These are phyloP conservation scores for Chytriomyces sp. DNA, from an alignment of 192 early-diverging fungal species.

Conservation along the genomic window DNA sequence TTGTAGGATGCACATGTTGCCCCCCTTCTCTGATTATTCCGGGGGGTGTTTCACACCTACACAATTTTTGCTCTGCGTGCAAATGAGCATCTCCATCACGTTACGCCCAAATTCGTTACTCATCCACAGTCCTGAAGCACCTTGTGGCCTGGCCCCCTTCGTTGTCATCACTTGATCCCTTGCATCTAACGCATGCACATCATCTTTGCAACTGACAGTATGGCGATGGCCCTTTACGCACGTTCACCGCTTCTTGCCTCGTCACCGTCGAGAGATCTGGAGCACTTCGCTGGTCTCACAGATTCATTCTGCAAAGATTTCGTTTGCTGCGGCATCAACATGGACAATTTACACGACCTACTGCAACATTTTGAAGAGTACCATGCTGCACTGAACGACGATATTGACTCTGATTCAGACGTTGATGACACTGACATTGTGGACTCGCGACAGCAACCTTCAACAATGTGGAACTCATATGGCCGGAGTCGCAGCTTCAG, in stretches of 20 bases:
- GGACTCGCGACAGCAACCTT: neutral
- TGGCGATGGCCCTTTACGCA: constrained; percentile 25
- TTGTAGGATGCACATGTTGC: neutral
- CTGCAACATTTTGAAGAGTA: constrained; percentile 96
- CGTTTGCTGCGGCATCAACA: constrained; percentile 88
- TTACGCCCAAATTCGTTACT: neutral
- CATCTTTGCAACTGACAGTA: neutral
- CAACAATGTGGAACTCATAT: constrained; percentile 26
- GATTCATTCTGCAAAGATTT: constrained; percentile 94
- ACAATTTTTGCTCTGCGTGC: too few species aligned
- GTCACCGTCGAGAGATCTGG: constrained; percentile 48
- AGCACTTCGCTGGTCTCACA: constrained; percentile 68
- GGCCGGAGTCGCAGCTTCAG: constrained; percentile 21
- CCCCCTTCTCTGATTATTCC: too few species aligned
- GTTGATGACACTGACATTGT: constrained; percentile 43
- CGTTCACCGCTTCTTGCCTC: constrained; percentile 40
- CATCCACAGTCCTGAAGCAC: neutral
- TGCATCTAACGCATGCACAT: neutral
- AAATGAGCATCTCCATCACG: too few species aligned
- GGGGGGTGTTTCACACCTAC: too few species aligned
- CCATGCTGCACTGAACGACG: constrained; percentile 77
- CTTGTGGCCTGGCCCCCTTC: neutral
- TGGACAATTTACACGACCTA: constrained; percentile 91
- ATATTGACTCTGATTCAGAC: constrained; percentile 63
- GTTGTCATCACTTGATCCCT: neutral